Evolutionary conservation across 495 filamentous ascomycete species (phyloP).

Genomic region (Penicillium ucsense): DNA sequence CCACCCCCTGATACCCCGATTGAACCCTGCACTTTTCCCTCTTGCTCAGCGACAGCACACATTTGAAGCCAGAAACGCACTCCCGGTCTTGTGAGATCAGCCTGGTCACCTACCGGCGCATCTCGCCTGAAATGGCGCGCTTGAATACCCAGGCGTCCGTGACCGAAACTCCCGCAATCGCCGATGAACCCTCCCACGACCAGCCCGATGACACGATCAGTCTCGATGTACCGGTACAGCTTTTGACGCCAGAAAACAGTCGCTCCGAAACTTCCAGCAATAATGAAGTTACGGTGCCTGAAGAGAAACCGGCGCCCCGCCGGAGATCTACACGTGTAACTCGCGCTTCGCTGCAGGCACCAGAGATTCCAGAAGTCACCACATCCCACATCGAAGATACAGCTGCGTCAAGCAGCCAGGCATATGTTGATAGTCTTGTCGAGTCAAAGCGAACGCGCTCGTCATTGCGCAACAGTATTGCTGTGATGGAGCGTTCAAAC

Average conservation of each 20-base stretch:
- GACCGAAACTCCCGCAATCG: conserved; percentile 26
- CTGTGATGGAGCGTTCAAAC: conserved; percentile 35
- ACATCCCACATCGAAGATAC: conserved; percentile 18
- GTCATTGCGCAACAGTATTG: conserved; percentile 34
- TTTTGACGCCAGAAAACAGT: conserved; percentile 38
- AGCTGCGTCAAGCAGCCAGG: conserved; percentile 33
- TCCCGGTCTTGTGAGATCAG: conserved; percentile 3
- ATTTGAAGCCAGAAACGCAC: conserved; percentile 10
- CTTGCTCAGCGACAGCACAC: conserved; percentile 4
- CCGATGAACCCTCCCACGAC: conserved; percentile 24
- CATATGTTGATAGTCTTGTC: conserved; percentile 22
- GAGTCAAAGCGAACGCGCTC: conserved; percentile 26
- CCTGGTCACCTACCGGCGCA: conserved; percentile 1
- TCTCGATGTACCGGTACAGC: conserved; percentile 35
- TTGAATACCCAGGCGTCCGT: conserved; percentile 16
- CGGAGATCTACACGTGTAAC: conserved; percentile 34
- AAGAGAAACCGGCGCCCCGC: conserved; percentile 30
- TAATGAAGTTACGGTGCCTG: conserved; percentile 34
- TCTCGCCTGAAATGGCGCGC: conserved; percentile 19
- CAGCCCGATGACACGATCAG: conserved; percentile 27
- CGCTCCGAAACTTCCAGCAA: conserved; percentile 43
- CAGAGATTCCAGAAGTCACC: conserved; percentile 19
- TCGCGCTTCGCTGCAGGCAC: conserved; percentile 31
- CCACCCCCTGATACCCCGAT: conserved; percentile 16
- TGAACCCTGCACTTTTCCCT: neutral